These are phyloP conservation scores for Syzygium oleosum DNA, from an alignment of 345 rosid genomes.

Conservation along the genomic window DNA sequence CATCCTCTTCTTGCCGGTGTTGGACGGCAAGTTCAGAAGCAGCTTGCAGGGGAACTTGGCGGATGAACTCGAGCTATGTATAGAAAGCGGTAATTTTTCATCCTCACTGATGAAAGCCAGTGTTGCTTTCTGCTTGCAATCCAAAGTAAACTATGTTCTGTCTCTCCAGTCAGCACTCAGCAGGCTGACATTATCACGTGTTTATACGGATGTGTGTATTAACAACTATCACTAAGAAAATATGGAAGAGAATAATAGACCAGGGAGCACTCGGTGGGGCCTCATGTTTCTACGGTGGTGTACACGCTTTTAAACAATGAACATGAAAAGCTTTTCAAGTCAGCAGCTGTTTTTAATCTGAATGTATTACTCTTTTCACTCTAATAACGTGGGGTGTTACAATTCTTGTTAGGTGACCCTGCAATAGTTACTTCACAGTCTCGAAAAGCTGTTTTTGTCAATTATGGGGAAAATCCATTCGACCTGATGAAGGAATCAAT, in stretches of 20 bases:
- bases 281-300: not conserved
- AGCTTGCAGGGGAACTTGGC: constrained; percentile 44
- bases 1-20: constrained; percentile 34
- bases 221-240: not conserved
- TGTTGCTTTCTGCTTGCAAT: not conserved
- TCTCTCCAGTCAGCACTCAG: not conserved
- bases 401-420: constrained; percentile 36
- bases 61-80: constrained; percentile 42
- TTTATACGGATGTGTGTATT: not conserved
- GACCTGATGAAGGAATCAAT: constrained; percentile 47
- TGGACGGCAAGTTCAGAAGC: constrained; percentile 43
- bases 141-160: not conserved
- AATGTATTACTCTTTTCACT: not conserved
- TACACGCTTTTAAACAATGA: not conserved
- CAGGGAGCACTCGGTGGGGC: not conserved
- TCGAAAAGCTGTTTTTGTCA: constrained; percentile 38
- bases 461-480: constrained; percentile 46
- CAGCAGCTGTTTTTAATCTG: not conserved
- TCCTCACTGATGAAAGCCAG: not conserved
- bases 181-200: not conserved
- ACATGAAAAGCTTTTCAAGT: not conserved
- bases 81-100: constrained; percentile 35
- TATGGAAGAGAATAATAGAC: not conserved
- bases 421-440: constrained; percentile 26
- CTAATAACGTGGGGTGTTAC: constrained; percentile 3